Evolutionary conservation across 345 rosid genomes (phyloP).

Genomic region (Eucalyptus fibrosa): DNA sequence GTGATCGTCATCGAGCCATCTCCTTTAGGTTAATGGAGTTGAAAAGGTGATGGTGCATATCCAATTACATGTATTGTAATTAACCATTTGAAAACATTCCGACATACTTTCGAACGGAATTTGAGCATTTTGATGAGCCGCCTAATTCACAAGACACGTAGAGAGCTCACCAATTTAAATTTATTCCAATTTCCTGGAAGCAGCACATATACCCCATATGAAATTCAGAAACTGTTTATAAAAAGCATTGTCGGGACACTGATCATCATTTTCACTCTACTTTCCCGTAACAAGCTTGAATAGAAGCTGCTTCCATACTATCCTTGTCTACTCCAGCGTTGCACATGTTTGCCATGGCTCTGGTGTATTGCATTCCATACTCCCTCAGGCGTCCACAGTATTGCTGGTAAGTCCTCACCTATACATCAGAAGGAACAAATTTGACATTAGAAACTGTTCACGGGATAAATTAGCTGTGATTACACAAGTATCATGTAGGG

Average conservation of each 20-base stretch:
- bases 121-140: neutral
- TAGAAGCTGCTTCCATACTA: neutral
- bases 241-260: neutral
- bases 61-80: neutral
- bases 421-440: neutral
- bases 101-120: neutral
- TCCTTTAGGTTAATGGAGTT: neutral
- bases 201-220: neutral
- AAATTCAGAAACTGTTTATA: neutral
- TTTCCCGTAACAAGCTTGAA: neutral
- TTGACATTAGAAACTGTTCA: neutral
- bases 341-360: slow-evolving; percentile 31
- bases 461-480: neutral
- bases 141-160: neutral
- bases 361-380: slow-evolving; percentile 25
- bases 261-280: neutral
- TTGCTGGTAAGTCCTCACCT: slow-evolving; percentile 19
- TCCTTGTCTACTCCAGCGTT: slow-evolving; percentile 10
- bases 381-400: slow-evolving; percentile 10
- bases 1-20: neutral
- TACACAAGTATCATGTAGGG: neutral
- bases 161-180: neutral
- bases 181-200: neutral
- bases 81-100: neutral
- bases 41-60: neutral